Conservation (phyloP, 2,329 filamentous ascomycete species). For the Colletotrichum zoysiae region DNA sequence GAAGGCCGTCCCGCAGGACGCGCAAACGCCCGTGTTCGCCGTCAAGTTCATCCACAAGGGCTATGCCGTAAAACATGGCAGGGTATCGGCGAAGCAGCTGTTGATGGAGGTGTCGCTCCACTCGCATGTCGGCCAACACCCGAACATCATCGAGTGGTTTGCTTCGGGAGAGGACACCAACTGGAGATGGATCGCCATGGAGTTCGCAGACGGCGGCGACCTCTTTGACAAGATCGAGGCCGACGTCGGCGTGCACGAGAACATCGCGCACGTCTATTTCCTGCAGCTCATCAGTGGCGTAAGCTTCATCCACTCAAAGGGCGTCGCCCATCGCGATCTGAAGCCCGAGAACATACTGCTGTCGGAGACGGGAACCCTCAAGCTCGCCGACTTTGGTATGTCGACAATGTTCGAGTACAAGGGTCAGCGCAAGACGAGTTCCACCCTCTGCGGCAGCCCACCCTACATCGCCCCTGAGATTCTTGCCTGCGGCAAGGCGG, state of each 20-base stretch:
- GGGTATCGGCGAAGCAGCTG: constrained; percentile 89
- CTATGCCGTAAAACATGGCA: constrained; percentile 90
- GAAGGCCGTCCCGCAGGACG: constrained; percentile 84
- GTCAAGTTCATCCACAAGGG: constrained; percentile 99
- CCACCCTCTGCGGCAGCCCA: constrained; percentile 93
- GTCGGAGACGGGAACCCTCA: constrained; percentile 85
- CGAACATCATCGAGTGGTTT: constrained; percentile 95
- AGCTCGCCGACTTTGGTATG: constrained; percentile 96
- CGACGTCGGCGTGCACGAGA: constrained; percentile 92
- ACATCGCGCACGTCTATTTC: constrained; percentile 98
- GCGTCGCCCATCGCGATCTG: constrained; percentile 91
- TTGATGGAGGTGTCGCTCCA: constrained; percentile 93
- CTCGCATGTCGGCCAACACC: constrained; percentile 87
- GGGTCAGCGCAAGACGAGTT: constrained; percentile 83
- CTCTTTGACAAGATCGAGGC: constrained; percentile 99
- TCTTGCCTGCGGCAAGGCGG: constrained; percentile 63
- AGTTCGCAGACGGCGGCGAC: constrained; percentile 93
- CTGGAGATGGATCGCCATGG: constrained; percentile 99
- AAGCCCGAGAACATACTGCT: constrained; percentile 97
- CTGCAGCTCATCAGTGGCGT: constrained; percentile 90
- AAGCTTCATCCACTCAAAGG: constrained; percentile 95
- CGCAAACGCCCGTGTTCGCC: constrained; percentile 83
- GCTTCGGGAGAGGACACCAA: constrained; percentile 84
- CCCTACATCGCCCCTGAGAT: constrained; percentile 99
- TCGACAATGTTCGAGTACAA: constrained; percentile 94